Evolutionary conservation across 2,329 filamentous ascomycete species (phyloP), one percentile per base, ranked within the genome.

Genomic region (Drechmeria coniospora): DNA sequence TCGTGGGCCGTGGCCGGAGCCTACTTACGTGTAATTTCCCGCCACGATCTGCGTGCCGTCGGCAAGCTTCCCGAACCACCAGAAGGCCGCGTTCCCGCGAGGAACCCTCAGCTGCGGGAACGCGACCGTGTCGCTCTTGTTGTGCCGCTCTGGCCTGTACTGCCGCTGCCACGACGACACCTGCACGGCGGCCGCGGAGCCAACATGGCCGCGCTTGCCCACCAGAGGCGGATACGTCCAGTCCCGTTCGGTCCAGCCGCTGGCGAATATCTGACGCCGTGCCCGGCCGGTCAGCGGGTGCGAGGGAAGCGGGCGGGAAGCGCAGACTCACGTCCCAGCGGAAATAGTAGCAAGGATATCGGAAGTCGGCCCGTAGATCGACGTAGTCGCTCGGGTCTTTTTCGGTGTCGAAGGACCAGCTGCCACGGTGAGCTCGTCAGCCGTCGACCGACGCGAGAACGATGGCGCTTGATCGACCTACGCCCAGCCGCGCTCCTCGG

Each of bases 51-150:
- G 47, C 6, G 53, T 49, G 4, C 55, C 56, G 29, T 59, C 56
- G 9, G 54, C 50, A 11, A 59, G 44, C 30, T 51, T 51, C 4
- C 56, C 55, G 12, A 59, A 53, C 56, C 56, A 59, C 47, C 51
- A 58, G 25, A 51, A 53, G 20, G 44, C 44, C 5, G 38, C 33
- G 16, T 46, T 48, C 2, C 47, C 46, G 4, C 56, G 46, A 2
- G 49, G 42, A 6, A 52, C 42, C 3, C 49, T 42, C 11, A 36
- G 44, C 10, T 54, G 31, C 0, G 56, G 56, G 30, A 60, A 57
- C 1, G 54, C 30, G 8, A 51, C 36, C 1, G 53, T 53, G 28
- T 57, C 51, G 11, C 51, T 44, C n/a, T 50, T 50, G 34, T 54
- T 12, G n/a, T n/a, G n/a, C n/a, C n/a, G n/a, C n/a, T n/a, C n/a